phyloP scores from a whole-genome alignment of 306 rosid species.

The Corylus heterophylla region DNA sequence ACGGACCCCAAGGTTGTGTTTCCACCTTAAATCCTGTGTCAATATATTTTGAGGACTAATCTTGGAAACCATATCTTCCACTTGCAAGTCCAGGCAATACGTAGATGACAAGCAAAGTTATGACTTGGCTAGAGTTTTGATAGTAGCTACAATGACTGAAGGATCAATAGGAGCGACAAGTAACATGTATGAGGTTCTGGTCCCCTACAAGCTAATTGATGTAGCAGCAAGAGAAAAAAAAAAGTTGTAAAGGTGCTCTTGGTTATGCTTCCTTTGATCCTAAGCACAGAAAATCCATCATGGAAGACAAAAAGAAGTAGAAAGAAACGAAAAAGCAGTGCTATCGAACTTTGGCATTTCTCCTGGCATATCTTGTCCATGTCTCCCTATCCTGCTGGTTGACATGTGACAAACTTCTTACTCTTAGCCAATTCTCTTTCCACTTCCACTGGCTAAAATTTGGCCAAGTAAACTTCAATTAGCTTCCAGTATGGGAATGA shows the following conservation, averaged over 20 bases:
- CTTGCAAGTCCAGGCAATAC: conserved; percentile 8
- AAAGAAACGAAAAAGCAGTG: conserved; percentile 37
- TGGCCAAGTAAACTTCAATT: conserved; percentile 37
- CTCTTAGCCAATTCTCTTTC: conserved; percentile 29
- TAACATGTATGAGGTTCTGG: conserved; percentile 36
- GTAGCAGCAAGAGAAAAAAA: conserved; percentile 28
- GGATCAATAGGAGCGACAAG: conserved; percentile 42
- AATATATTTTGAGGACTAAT: background rate
- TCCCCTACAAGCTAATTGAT: conserved; percentile 37
- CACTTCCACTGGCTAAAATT: conserved; percentile 36
- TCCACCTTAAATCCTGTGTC: background rate
- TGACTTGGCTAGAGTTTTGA: conserved; percentile 24
- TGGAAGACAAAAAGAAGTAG: conserved; percentile 45
- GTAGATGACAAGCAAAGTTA: conserved; percentile 14
- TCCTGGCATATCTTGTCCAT: conserved; percentile 57
- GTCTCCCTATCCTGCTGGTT: conserved; percentile 49
- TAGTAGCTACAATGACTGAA: conserved; percentile 34
- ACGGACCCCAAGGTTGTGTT: background rate
- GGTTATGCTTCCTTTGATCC: conserved; percentile 37
- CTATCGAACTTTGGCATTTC: conserved; percentile 49
- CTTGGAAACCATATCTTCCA: conserved; percentile 17
- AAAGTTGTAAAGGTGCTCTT: conserved; percentile 21
- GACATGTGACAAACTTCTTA: conserved; percentile 48
- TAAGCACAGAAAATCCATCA: conserved; percentile 40
- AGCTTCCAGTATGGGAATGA: conserved; percentile 22